Base-by-base conservation (phyloP, 495 filamentous ascomycete species). In the Tuber borchii region DNA sequence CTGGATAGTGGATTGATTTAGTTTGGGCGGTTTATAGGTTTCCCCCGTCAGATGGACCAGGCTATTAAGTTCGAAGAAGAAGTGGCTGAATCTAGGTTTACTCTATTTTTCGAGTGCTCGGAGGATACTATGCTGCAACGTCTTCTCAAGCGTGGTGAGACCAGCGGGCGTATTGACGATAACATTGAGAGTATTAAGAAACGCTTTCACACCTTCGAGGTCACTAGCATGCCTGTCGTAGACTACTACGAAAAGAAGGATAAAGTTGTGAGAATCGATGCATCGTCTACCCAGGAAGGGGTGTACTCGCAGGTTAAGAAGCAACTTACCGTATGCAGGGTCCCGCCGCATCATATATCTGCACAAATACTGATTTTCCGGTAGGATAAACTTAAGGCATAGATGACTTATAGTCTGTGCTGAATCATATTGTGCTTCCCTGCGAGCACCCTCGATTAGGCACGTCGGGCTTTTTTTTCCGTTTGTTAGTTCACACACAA, bases 141-240 rank as follows among this genome's bases (percentile, higher is more conserved):
- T 17, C 84, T 99, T 79, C 81, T 99, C 78, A 91, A 97, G 84
- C 87, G 95, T 42, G 95, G 95, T 42, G 91, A 97, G 90, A 98
- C 95, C 8, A 92, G 90, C 81, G 95, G 95, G 17, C 87, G 95
- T 72, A 86, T 91, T 42, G 95, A 99, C 84, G 95, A 99, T 84
- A 99, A 99, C 84, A 90, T 89, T 68, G 95, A 97, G 86, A 93
- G 90, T 80, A 98, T 97, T 84, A 91, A 90, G 85, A 99, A 99
- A 90, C 88, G 95, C 51, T 99, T 99, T 86, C 88, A 90, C 76
- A 94, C 91, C 6, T 99, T 98, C 82, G 86, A 95, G 42, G 93
- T 97, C 84, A 97, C 93, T 4, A 96, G 92, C 83, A 97, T 98
- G 93, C 95, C 95, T 61, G 95, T 97, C 48, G 94, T 99, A 70